Evolutionary conservation across 2,329 filamentous ascomycete genomes (phyloP).

Genomic region (Penicillium paneum): DNA sequence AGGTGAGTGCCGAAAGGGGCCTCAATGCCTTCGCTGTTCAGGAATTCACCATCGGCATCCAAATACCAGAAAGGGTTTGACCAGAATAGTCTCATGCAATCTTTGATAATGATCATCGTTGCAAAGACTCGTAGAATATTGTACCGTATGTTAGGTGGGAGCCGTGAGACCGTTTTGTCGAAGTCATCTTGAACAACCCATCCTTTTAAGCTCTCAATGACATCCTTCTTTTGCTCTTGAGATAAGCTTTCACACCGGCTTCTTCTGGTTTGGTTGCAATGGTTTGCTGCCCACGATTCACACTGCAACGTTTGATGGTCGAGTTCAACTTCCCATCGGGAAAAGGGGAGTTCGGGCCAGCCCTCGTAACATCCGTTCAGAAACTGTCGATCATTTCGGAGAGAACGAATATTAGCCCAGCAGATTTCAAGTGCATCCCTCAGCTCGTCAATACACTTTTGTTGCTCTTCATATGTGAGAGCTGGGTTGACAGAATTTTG

Average conservation of each 20-base stretch:
- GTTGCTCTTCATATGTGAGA: not conserved
- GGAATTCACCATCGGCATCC: not conserved
- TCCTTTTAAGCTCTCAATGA: not conserved
- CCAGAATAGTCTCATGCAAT: not conserved
- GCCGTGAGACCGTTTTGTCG: not conserved
- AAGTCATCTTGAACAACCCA: not conserved
- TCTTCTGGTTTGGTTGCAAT: not conserved
- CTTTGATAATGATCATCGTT: not conserved
- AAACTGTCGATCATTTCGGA: not conserved
- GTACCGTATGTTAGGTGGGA: not conserved
- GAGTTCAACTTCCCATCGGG: not conserved
- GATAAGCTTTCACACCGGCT: not conserved
- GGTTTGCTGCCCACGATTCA: not conserved
- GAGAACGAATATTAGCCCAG: not conserved
- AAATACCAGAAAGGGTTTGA: not conserved
- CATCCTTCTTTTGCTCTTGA: not conserved
- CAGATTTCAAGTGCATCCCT: not conserved
- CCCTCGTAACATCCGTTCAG: not conserved
- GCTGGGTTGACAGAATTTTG: too few species aligned
- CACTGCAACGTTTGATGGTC: accelerated
- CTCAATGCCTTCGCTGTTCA: not conserved
- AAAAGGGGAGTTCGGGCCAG: not conserved
- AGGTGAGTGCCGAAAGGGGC: not conserved
- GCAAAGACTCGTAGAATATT: not conserved
- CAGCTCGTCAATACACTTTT: not conserved